A percentile compares a stretch with the other conserved stretches of the same genome.
These are phyloP conservation scores for Myochromella boudieri DNA, from an alignment of 768 basidiomycete species.

Conservation along the genomic window DNA sequence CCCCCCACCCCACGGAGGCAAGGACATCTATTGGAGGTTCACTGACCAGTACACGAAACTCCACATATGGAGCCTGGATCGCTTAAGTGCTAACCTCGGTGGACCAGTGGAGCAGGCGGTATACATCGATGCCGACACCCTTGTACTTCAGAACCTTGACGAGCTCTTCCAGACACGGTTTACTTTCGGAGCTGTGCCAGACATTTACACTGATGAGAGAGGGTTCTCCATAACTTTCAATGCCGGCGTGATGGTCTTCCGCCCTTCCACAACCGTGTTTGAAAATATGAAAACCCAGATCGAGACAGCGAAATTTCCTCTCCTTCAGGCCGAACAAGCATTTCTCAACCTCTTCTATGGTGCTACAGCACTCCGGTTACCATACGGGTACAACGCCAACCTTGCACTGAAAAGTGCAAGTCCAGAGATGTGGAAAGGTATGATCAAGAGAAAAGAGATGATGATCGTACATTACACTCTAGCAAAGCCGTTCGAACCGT, in stretches of 20 bases:
- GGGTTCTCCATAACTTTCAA: slow-evolving; percentile 38
- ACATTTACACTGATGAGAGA: slow-evolving; percentile 29
- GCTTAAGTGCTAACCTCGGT: too few species aligned
- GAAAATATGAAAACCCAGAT: slow-evolving; percentile 27
- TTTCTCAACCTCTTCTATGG: slow-evolving; percentile 41
- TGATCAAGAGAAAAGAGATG: slow-evolving; percentile 29
- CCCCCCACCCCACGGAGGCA: slow-evolving; percentile 35
- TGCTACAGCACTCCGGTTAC: slow-evolving; percentile 31
- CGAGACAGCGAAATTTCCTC: slow-evolving; percentile 29
- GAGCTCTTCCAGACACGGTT: slow-evolving; percentile 42
- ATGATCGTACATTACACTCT: slow-evolving; percentile 39
- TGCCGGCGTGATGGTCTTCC: slow-evolving; percentile 37
- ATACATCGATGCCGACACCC: slow-evolving; percentile 43
- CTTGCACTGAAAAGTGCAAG: slow-evolving; percentile 34
- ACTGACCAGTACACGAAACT: slow-evolving; percentile 45
- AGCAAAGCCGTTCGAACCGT: slow-evolving; percentile 26
- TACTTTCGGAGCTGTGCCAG: slow-evolving; percentile 41
- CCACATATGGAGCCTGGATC: slow-evolving; percentile 36
- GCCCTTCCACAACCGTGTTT: slow-evolving; percentile 28
- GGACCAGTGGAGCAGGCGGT: slow-evolving; percentile 23
- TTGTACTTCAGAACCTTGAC: slow-evolving; percentile 41
- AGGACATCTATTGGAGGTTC: slow-evolving; percentile 34
- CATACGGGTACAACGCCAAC: slow-evolving; percentile 42
- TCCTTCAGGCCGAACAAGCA: slow-evolving; percentile 36
- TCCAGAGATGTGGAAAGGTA: slow-evolving; percentile 31